These are phyloP conservation scores for Cucurbita maxima DNA, from an alignment of 306 rosid genomes.

Conservation along the genomic window DNA sequence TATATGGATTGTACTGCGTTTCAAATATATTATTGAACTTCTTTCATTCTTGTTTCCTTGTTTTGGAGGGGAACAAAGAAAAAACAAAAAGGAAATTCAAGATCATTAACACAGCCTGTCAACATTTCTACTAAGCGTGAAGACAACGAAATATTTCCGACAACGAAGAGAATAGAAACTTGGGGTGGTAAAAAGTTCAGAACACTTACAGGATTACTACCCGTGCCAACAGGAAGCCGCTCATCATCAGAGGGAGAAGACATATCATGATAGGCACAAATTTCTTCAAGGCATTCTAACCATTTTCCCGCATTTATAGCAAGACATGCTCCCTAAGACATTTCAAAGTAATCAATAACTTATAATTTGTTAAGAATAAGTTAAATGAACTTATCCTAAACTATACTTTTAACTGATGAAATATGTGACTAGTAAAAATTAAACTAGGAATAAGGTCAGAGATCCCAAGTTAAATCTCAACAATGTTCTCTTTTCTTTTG, in stretches of 20 bases:
- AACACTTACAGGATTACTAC: constrained; percentile 95
- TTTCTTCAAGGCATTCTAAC: constrained; percentile 45
- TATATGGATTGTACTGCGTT: no score
- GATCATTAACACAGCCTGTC: background rate
- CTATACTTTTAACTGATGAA: background rate
- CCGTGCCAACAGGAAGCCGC: constrained; percentile 92
- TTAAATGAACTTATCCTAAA: constrained; percentile 13
- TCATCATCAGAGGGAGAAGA: constrained; percentile 66
- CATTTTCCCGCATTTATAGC: constrained; percentile 69
- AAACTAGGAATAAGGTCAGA: background rate
- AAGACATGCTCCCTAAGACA: constrained; percentile 75
- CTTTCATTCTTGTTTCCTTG: no score
- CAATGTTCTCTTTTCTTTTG: no score
- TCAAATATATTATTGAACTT: no score
- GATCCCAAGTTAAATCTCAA: background rate
- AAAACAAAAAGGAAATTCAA: background rate
- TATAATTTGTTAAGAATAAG: background rate
- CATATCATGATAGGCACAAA: constrained; percentile 60
- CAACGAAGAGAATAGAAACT: background rate
- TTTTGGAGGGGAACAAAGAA: no score
- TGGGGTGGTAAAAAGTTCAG: background rate
- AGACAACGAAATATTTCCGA: background rate
- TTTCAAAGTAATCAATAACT: constrained; percentile 5
- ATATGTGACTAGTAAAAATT: background rate
- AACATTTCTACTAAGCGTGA: background rate